Base-by-base conservation (phyloP, 2,329 filamentous ascomycete genomes). In the Arthroderma uncinatum region DNA sequence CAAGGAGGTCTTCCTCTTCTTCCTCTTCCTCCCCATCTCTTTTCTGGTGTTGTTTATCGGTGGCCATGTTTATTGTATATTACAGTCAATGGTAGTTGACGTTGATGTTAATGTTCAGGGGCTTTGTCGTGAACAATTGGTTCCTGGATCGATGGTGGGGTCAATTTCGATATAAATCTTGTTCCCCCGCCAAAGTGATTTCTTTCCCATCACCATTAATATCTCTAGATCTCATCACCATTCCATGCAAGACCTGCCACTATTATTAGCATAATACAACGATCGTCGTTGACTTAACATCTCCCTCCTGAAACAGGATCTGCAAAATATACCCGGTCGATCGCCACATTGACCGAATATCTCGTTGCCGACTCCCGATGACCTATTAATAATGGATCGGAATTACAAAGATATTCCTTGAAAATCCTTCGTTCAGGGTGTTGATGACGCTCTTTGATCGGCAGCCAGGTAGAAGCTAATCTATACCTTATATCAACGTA, bases 1-100 rank as follows among this genome's bases (percentile, higher is more conserved):
- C 79, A 62, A 84, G 80, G 56, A 85, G 75, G 48, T 79, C 79
- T 64, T 83, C 79, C 64, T 83, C 82, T 66, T 82, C 78, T 65
- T 82, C 78, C 60, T 78, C 76, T 36, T 60, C 54, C 28, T 59
- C 52, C n/a, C 16, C 28, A 44, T 52, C 39, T 37, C 33, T 44
- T 14, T 54, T 57, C 47, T 23, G 25, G 6, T 33, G 30, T 5
- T 50, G 4, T 50, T n/a, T 10, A 4, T 33, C 28, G 12, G 16
- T 42, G 16, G 47, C 47, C 47, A 50, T 50, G 5, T 7, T 21
- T 5, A 10, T 30, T 19, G 12, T 25, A 5, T 30, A 50, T 16
- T 30, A 30, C 33, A 12, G n/a, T 50, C 25, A 50, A 50, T 21
- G 12, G 25, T 19, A 25, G 25, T 50, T 33, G 47, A 50, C 7